Conservation (phyloP, 164 flowering plant genomes). For the Stephania japonica region DNA sequence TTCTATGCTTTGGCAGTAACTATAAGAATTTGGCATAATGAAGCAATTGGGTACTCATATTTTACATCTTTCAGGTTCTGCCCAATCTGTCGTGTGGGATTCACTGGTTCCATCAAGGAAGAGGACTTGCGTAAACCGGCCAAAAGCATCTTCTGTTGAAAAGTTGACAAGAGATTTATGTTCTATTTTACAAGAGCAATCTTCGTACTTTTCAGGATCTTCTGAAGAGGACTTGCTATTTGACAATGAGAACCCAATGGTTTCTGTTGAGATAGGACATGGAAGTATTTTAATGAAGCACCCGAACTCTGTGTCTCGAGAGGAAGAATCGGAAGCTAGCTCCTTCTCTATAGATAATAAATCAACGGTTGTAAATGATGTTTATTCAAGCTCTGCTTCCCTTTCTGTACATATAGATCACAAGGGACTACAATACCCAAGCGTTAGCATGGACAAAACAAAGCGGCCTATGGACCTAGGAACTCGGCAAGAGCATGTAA, state of each 20-base stretch:
- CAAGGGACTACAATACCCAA: slow-evolving; percentile 28
- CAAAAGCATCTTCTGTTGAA: slow-evolving; percentile 84
- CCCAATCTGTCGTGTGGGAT: slow-evolving; percentile 83
- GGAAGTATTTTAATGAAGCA: slow-evolving; percentile 88
- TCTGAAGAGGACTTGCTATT: slow-evolving; percentile 86
- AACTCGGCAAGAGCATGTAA: slow-evolving; percentile 33
- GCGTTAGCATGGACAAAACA: slow-evolving; percentile 22
- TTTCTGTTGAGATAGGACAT: slow-evolving; percentile 92
- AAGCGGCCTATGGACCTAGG: slow-evolving; percentile 33
- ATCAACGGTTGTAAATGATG: slow-evolving; percentile 32
- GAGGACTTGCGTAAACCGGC: slow-evolving; percentile 69
- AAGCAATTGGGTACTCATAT: neutral
- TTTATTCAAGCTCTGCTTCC: slow-evolving; percentile 34
- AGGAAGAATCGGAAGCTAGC: slow-evolving; percentile 97
- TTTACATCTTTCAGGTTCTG: slow-evolving; percentile 48
- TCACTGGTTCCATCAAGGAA: slow-evolving; percentile 75
- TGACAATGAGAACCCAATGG: slow-evolving; percentile 81
- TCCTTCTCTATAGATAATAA: slow-evolving; percentile 79
- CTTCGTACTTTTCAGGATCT: slow-evolving; percentile 63
- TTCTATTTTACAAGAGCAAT: slow-evolving; percentile 78
- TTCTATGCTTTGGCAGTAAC: neutral
- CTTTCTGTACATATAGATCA: slow-evolving; percentile 36
- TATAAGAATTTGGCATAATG: neutral
- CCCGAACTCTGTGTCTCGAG: slow-evolving; percentile 59
- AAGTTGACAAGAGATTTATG: slow-evolving; percentile 83